Evolutionary conservation across 2,329 filamentous ascomycete genomes (phyloP), one percentile per base, ranked within the genome.

Genomic region (Atkinsonella texensis): DNA sequence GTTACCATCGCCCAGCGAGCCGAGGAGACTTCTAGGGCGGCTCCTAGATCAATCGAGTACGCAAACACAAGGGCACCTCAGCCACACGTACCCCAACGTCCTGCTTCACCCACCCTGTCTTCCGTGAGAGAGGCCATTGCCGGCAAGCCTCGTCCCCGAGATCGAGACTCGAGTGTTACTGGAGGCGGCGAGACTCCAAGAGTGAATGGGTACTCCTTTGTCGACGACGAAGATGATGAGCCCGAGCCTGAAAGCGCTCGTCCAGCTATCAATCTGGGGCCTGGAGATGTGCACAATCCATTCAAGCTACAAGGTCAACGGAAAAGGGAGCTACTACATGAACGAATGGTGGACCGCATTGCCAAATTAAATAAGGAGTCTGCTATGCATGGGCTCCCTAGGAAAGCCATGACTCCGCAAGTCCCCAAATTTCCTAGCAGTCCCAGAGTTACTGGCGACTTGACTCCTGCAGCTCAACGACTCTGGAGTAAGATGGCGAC

Each of bases 191-290:
- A 94, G 66, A 97, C 91, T 0, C 93, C 91, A 0, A 79, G 88
- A 2, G 87, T 97, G 0, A 95, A 94, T 56, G 93, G 93, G 1
- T 98, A 96, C 65, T 80, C 89, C 0, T 97, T 95, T 67, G 90
- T 98, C 38, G 89, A 95, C 58, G 89, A 94, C 52, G 86, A 85
- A 47, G 75, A 79, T 0, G 75, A 75, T 15, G 70, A 71, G 15
- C 58, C 62, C 1, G 60, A 65, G 8, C n/a, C 51, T 5, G 23
- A 50, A 8, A 39, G 43, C 10, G 40, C 60, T 12, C 55, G 63
- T 45, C 68, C 72, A n/a, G 56, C 70, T 55, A 74, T 85, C 60
- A 69, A 83, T 50, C 70, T 86, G 8, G 77, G 81, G 1, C 71
- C 76, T 10, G 75, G 77, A 13, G 76, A 83, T 60, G 67, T 77